phyloP scores from a whole-genome alignment of 2,329 filamentous ascomycete genomes.

The Aspergillus ochraceus region DNA sequence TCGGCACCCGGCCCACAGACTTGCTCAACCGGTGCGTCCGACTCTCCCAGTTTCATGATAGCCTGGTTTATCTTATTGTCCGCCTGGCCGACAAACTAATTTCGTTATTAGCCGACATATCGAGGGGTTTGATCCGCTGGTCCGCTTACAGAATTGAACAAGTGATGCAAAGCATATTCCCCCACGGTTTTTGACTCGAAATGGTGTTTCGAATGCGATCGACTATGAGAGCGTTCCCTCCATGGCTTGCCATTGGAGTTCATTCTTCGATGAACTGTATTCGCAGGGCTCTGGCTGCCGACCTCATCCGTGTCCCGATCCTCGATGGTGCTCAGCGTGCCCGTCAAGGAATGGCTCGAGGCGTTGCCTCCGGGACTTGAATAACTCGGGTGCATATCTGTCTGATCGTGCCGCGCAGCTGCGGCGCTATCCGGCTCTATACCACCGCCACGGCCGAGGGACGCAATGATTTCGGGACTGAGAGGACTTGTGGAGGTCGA shows the following conservation, averaged over 20 bases:
- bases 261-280: conserved; percentile 36
- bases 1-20: conserved; percentile 91
- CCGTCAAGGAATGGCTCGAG: conserved; percentile 25
- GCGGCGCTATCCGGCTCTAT: conserved; percentile 49
- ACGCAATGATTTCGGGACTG: conserved; percentile 81
- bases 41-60: conserved; percentile 74
- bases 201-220: conserved; percentile 70
- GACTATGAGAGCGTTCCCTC: conserved; percentile 71
- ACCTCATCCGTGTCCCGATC: conserved; percentile 36
- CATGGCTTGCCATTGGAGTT: conserved; percentile 67
- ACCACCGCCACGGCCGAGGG: conserved; percentile 59
- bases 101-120: conserved; percentile 30
- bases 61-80: conserved; percentile 93
- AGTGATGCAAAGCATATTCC: conserved; percentile 93
- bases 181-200: conserved; percentile 90
- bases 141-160: conserved; percentile 79
- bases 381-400: conserved; percentile 30
- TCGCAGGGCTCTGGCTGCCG: conserved; percentile 25
- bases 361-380: conserved; percentile 44
- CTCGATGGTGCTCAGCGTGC: conserved; percentile 38
- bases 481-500: conserved; percentile 75
- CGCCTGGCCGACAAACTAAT: conserved; percentile 86
- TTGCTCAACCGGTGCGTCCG: conserved; percentile 79
- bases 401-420: conserved; percentile 32
- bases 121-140: neutral